phyloP scores from a whole-genome alignment of 2,329 filamentous ascomycete genomes.

The Monosporascus sp. region DNA sequence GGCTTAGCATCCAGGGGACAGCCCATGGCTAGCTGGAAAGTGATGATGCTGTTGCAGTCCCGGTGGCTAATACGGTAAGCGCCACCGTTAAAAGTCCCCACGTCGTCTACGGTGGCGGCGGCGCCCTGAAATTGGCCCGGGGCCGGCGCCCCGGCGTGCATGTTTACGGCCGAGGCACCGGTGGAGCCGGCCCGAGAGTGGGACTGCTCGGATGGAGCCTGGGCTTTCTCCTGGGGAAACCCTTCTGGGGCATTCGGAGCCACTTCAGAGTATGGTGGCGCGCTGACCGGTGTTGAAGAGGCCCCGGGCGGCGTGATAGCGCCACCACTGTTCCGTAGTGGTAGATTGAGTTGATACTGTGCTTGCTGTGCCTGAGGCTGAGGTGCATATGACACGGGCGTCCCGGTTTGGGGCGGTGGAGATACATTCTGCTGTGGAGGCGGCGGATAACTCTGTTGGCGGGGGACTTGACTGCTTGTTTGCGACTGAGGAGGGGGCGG shows the following conservation, averaged over 20 bases:
- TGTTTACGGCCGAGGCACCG: constrained; percentile 24
- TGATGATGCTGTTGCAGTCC: constrained; percentile 84
- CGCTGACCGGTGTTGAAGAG: constrained; percentile 9
- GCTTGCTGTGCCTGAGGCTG: constrained; percentile 27
- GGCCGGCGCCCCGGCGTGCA: constrained; percentile 34
- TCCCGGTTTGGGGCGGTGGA: constrained; percentile 30
- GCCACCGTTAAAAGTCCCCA: constrained; percentile 96
- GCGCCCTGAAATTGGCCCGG: constrained; percentile 60
- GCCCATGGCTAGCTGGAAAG: constrained; percentile 82
- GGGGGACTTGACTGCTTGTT: constrained; percentile 13
- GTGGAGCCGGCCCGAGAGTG: constrained; percentile 12
- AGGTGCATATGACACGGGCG: constrained; percentile 26
- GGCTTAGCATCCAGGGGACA: constrained; percentile 79
- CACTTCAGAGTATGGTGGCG: constrained; percentile 21
- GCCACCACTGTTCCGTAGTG: constrained; percentile 30
- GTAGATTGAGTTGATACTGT: constrained; percentile 27
- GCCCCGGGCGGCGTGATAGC: constrained; percentile 22
- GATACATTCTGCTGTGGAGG: constrained; percentile 29
- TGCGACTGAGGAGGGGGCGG: constrained; percentile 1
- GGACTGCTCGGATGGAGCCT: constrained; percentile 6
- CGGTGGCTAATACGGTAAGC: constrained; percentile 90
- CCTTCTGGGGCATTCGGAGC: constrained; percentile 17
- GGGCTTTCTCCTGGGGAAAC: constrained; percentile 29
- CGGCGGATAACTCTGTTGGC: constrained; percentile 22
- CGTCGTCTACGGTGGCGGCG: constrained; percentile 65